Conservation (phyloP, 768 basidiomycete genomes). For the Lactifluus hygrophoroides region DNA sequence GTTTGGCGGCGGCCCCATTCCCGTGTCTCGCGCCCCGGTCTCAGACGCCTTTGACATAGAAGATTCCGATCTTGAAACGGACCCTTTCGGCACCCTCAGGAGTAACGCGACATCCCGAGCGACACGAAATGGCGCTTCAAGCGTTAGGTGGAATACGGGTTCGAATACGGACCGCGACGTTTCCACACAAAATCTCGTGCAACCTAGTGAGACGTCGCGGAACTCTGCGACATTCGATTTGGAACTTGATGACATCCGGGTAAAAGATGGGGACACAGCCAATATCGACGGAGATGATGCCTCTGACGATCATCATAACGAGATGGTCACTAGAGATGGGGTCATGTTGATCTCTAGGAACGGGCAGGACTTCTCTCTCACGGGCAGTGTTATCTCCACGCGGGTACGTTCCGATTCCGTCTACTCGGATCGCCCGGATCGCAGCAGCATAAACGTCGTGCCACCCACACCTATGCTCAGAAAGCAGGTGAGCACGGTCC, state of each 20-base stretch:
- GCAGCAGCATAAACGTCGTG: slow-evolving; percentile 11
- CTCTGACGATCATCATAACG: not conserved
- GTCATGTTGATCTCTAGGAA: slow-evolving; percentile 13
- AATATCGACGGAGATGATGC: not conserved
- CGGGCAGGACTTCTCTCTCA: slow-evolving; percentile 2
- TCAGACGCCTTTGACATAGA: slow-evolving; percentile 7
- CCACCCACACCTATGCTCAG: slow-evolving; percentile 4
- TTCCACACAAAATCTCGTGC: not conserved
- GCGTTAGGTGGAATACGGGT: not conserved
- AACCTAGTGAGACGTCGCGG: not conserved
- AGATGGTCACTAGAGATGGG: not conserved
- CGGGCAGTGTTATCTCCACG: not conserved
- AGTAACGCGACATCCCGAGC: not conserved
- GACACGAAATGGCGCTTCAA: not conserved
- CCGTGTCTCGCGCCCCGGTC: slow-evolving; percentile 3
- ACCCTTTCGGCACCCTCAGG: not conserved
- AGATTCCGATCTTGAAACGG: not conserved
- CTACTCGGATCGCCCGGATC: slow-evolving; percentile 1
- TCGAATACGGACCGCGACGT: not conserved
- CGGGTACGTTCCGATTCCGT: not conserved
- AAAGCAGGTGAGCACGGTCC: not conserved
- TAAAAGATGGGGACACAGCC: not conserved
- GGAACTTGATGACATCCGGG: not conserved
- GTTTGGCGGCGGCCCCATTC: slow-evolving; percentile 7
- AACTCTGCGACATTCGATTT: not conserved